Evolutionary conservation across 805 yeast species (phyloP).

Genomic region (Zygotorulaspora sp.): DNA sequence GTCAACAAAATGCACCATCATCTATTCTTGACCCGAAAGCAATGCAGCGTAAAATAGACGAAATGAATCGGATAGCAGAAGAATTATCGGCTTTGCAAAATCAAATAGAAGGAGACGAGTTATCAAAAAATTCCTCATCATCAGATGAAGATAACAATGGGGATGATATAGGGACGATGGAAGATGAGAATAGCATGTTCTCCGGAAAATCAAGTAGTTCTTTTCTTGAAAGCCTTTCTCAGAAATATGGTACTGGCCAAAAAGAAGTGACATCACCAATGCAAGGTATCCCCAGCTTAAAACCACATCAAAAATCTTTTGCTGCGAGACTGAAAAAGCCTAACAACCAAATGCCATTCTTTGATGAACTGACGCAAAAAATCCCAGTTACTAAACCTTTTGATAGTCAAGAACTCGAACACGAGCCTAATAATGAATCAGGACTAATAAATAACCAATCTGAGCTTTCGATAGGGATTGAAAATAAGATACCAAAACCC

Average conservation of each 20-base stretch:
- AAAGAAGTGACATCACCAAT: slow-evolving; percentile 5
- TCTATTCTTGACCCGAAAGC: slow-evolving; percentile 29
- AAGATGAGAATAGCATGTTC: slow-evolving; percentile 8
- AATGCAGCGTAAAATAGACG: slow-evolving; percentile 21
- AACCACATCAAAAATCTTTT: slow-evolving; percentile 23
- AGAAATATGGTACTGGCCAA: slow-evolving; percentile 33
- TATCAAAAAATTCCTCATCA: slow-evolving; percentile 10
- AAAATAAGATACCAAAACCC: background rate
- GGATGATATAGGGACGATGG: slow-evolving; percentile 7
- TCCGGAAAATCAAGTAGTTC: slow-evolving; percentile 20
- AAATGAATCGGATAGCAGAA: slow-evolving; percentile 24
- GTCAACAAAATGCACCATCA: slow-evolving; percentile 1
- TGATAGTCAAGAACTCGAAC: slow-evolving; percentile 1
- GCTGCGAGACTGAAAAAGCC: slow-evolving; percentile 32
- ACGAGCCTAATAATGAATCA: background rate
- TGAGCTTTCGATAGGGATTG: background rate
- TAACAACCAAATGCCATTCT: slow-evolving; percentile 21
- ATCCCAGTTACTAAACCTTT: slow-evolving; percentile 12
- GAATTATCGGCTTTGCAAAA: slow-evolving; percentile 19
- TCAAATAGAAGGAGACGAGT: slow-evolving; percentile 7
- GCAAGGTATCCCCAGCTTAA: slow-evolving; percentile 1
- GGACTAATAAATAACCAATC: background rate
- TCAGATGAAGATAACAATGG: slow-evolving; percentile 13
- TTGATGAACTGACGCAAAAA: slow-evolving; percentile 26
- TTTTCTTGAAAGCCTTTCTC: slow-evolving; percentile 31